Conservation (phyloP, 2,329 filamentous ascomycete species). For the Calonectria crousiana region DNA sequence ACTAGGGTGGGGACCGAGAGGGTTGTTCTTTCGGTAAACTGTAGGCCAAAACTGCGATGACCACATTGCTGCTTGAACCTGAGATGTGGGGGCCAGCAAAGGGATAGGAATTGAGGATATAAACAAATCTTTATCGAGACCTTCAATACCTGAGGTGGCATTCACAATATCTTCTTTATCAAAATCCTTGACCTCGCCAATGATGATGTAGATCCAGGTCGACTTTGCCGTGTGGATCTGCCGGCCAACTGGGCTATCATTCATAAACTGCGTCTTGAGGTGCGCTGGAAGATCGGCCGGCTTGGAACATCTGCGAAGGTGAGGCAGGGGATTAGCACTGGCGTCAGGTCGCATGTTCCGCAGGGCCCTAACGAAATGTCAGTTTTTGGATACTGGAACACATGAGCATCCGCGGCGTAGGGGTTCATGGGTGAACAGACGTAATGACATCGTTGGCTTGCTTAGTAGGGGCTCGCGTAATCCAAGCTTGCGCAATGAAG, state of each 20-base stretch:
- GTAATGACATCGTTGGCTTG: conserved; percentile 78
- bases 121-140: conserved; percentile 65
- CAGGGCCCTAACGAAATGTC: conserved; percentile 59
- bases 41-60: conserved; percentile 84
- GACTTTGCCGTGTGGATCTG: conserved; percentile 71
- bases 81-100: conserved; percentile 79
- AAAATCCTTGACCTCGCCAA: conserved; percentile 65
- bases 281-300: conserved; percentile 75
- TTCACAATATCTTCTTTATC: conserved; percentile 64
- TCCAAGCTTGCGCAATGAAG: conserved; percentile 72
- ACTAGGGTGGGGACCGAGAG: conserved; percentile 85
- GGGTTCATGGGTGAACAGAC: conserved; percentile 60
- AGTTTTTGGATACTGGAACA: conserved; percentile 19
- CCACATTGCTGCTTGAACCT: conserved; percentile 81
- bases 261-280: conserved; percentile 72
- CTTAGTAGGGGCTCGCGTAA: conserved; percentile 79
- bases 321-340: conserved; percentile 73
- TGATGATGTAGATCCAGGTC: conserved; percentile 70
- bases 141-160: conserved; percentile 62
- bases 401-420: not conserved
- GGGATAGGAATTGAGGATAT: conserved; percentile 77
- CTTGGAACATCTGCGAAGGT: conserved; percentile 83
- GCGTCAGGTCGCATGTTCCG: conserved; percentile 69
- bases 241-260: conserved; percentile 65
- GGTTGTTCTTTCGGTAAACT: conserved; percentile 88